Base-by-base conservation (phyloP, 2,329 filamentous ascomycete genomes). In the Xylaria sp. region DNA sequence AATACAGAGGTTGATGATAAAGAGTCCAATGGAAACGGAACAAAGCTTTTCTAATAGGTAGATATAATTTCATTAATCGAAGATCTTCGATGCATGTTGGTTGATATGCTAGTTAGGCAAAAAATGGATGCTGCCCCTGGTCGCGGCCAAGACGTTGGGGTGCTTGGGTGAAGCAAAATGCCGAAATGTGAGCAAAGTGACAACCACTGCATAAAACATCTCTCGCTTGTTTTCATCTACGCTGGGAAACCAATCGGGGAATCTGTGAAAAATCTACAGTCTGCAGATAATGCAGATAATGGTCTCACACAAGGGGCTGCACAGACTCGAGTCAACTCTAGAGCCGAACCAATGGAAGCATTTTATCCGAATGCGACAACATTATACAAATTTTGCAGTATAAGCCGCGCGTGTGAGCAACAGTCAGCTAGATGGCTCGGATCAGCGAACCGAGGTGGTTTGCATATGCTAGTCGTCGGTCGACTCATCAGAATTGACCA, bases 391-490 rank as follows among this genome's bases (percentile, higher is more conserved):
- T 49, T 60, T 44, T 17, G 17, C 26, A 33, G 26, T 20, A 28
- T 31, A 57, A 59, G 5, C 38, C 15, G n/a, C n/a, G 26, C 59
- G 54, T 38, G 46, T 26, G 46, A 56, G 40, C 20, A 54, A 40
- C 38, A 40, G n/a, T 28, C 40, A 59, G 53, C 4, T 20, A 48
- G 40, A 58, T 40, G 59, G 33, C 36, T 36, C 59, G 65, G 59
- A 38, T 63, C 36, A 20, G 46, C 9, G 54, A 58, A 63, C 44
- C 59, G 64, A 66, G 59, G 13, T 28, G 36, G 15, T 51, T 63
- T n/a, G 49, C 38, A 31, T 61, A 56, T 54, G 33, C 63, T 31
- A 60, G 60, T 60, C 57, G 33, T 57, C 31, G 56, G 60, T 60
- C 57, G 48, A 40, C 38, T 56, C 63, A 38, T 13, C 23, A 60